These are phyloP conservation scores for Candida krabiensis DNA, from an alignment of 805 yeast species.

Conservation along the genomic window DNA sequence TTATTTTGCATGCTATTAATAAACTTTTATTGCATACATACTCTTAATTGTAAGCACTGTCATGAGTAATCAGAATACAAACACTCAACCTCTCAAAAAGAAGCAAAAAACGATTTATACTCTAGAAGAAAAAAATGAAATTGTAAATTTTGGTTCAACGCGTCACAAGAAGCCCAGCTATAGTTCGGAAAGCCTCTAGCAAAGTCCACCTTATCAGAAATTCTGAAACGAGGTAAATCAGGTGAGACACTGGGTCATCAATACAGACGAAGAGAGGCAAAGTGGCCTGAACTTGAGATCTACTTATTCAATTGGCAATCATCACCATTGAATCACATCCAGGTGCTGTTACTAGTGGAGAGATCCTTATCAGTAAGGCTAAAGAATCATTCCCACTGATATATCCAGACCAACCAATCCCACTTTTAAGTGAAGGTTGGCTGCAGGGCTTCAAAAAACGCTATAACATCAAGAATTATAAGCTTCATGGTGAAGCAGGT, in stretches of 20 bases:
- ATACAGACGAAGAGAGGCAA: not conserved
- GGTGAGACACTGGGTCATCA: not conserved
- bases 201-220: constrained; percentile 1
- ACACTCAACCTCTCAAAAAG: not conserved
- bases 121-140: not conserved
- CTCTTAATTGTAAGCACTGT: not conserved
- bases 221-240: not conserved
- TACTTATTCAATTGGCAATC: not conserved
- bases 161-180: too few relatives aligned
- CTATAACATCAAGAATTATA: constrained; percentile 2
- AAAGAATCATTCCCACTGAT: not conserved
- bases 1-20: not conserved
- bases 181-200: not conserved
- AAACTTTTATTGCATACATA: not conserved
- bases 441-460: constrained; percentile 3
- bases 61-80: not conserved
- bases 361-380: not conserved
- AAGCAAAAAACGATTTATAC: not conserved
- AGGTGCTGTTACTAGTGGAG: constrained; percentile 1
- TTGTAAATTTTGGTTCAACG: not conserved
- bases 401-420: constrained; percentile 1
- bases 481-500: constrained; percentile 2
- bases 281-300: constrained; percentile 1
- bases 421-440: constrained; percentile 2
- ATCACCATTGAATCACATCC: not conserved